phyloP scores from a whole-genome alignment of 164 flowering plant species.

The Cinnamomum chago region DNA sequence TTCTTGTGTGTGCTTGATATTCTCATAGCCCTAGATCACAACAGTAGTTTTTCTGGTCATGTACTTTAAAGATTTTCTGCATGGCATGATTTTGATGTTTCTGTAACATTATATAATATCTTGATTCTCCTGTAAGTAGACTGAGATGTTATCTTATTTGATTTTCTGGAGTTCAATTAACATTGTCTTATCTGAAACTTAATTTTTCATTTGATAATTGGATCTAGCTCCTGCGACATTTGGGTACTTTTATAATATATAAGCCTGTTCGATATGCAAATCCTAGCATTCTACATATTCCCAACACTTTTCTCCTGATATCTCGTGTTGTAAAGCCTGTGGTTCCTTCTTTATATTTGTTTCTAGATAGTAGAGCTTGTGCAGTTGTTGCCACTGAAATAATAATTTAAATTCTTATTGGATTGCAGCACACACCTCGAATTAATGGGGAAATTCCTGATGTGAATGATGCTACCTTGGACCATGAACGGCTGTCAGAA shows the following conservation, averaged over 20 bases:
- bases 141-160: neutral
- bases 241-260: too few relatives aligned
- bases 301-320: neutral
- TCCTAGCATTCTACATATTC: neutral
- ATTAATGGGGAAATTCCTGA: constrained; percentile 76
- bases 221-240: neutral
- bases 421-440: constrained; percentile 84
- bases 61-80: neutral
- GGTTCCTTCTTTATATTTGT: neutral
- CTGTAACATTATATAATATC: neutral
- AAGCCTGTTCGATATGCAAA: neutral
- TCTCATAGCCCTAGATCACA: too few relatives aligned
- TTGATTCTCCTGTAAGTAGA: neutral
- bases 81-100: neutral
- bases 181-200: neutral
- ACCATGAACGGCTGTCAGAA: constrained; percentile 66
- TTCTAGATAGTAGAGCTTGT: neutral
- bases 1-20: too few relatives aligned
- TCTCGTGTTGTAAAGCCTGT: neutral
- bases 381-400: neutral
- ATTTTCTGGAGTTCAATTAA: neutral
- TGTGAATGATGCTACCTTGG: constrained; percentile 70
- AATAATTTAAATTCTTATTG: constrained; percentile 4
- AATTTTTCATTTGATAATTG: neutral
- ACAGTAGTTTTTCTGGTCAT: too few relatives aligned